Evolutionary conservation across 148 eudicot species (phyloP).

Genomic region (Rhododendron vialii): DNA sequence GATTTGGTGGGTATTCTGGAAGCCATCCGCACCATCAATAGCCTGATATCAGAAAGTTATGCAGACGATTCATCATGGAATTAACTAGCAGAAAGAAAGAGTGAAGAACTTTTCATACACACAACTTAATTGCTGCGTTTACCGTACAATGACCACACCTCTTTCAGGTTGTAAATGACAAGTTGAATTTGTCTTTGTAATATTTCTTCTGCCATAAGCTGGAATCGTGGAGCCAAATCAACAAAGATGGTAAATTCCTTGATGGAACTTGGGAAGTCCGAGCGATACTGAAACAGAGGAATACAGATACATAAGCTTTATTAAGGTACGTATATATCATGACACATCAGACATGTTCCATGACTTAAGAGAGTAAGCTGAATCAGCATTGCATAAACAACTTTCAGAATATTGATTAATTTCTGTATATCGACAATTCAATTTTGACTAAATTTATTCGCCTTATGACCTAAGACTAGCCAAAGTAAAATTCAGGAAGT

Average conservation of each 20-base stretch:
- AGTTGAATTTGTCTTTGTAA: slow-evolving; percentile 71
- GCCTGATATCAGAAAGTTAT: slow-evolving; percentile 43
- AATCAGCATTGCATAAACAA: not conserved
- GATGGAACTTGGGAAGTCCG: slow-evolving; percentile 63
- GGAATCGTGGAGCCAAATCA: slow-evolving; percentile 89
- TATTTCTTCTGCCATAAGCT: slow-evolving; percentile 72
- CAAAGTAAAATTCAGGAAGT: not conserved
- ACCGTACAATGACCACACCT: slow-evolving; percentile 38
- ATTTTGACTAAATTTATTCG: not conserved
- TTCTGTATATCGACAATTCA: not conserved
- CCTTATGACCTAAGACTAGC: not conserved
- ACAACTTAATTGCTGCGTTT: not conserved
- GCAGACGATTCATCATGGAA: not conserved
- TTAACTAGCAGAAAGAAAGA: not conserved
- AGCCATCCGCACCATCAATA: slow-evolving; percentile 92
- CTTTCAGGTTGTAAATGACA: slow-evolving; percentile 59
- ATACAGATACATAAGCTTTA: slow-evolving; percentile 15
- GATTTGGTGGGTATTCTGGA: slow-evolving; percentile 88
- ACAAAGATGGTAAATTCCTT: slow-evolving; percentile 77
- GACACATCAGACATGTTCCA: not conserved
- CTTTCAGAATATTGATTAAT: not conserved
- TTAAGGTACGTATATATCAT: not conserved
- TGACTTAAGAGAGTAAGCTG: not conserved
- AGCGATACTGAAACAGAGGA: slow-evolving; percentile 59
- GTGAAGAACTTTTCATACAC: not conserved